Evolutionary conservation across 2,329 filamentous ascomycete genomes (phyloP).

Genomic region (Orbilia ellipsospora): DNA sequence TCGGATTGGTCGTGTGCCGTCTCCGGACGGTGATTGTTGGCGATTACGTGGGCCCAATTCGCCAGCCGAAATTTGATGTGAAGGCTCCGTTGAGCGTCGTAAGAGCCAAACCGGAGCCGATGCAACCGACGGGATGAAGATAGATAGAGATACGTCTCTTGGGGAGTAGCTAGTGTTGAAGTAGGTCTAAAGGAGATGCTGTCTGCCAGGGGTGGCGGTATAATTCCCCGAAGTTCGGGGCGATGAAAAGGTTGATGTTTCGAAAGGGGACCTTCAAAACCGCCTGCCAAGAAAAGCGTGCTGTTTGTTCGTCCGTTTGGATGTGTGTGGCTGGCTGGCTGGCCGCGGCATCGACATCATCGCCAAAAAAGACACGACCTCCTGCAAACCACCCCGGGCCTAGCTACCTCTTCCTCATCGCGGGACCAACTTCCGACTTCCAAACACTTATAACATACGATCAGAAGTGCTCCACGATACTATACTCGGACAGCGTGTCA

Average conservation of each 20-base stretch:
- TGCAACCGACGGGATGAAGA: not conserved
- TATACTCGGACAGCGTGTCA: not conserved
- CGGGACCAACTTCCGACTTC: conserved; percentile 12
- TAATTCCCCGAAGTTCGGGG: conserved; percentile 40
- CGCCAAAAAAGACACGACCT: conserved; percentile 43
- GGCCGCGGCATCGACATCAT: conserved; percentile 55
- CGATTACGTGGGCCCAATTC: conserved; percentile 46
- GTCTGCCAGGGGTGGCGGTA: conserved; percentile 23
- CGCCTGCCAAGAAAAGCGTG: conserved; percentile 28
- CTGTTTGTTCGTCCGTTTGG: not conserved
- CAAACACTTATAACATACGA: not conserved
- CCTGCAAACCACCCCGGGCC: not conserved
- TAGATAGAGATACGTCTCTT: not conserved
- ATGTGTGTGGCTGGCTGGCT: conserved; percentile 13
- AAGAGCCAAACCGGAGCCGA: no score
- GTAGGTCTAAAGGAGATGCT: not conserved
- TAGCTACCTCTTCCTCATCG: conserved; percentile 1
- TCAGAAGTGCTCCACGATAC: not conserved
- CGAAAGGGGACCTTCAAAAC: conserved; percentile 25
- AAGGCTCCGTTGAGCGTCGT: no score
- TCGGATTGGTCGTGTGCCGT: conserved; percentile 40
- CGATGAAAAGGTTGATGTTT: conserved; percentile 8
- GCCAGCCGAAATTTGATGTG: conserved; percentile 10
- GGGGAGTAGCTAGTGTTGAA: no score
- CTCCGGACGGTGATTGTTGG: conserved; percentile 17